These are phyloP conservation scores for Boletus subcaerulescens DNA, from an alignment of 768 basidiomycete species.

Conservation along the genomic window DNA sequence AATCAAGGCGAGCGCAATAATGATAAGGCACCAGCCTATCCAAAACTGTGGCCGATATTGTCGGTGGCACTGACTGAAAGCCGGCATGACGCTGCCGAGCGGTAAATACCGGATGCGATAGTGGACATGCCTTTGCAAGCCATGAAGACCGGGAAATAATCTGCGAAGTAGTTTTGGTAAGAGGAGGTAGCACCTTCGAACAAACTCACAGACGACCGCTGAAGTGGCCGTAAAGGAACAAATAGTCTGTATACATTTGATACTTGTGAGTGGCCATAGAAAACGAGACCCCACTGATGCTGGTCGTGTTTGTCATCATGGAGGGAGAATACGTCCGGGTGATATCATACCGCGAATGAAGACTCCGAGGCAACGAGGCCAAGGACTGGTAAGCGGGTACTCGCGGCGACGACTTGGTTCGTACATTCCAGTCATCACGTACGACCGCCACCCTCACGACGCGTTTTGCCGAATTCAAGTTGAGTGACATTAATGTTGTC, in stretches of 20 bases:
- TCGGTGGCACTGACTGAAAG: constrained; percentile 25
- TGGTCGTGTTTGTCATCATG: too few species aligned
- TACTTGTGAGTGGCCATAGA: background rate
- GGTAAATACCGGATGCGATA: constrained; percentile 27
- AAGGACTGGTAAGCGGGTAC: too few species aligned
- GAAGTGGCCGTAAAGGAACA: background rate
- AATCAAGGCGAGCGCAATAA: constrained; percentile 37
- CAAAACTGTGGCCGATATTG: constrained; percentile 34
- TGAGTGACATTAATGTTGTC: too few species aligned
- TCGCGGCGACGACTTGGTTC: too few species aligned
- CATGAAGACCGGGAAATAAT: constrained; percentile 38
- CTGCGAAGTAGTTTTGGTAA: constrained; percentile 22
- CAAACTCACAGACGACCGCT: constrained; percentile 21
- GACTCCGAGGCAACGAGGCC: too few species aligned
- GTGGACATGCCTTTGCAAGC: constrained; percentile 37
- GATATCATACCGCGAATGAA: too few species aligned
- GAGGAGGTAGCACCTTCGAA: background rate
- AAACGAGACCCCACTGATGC: too few species aligned
- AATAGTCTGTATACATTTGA: background rate
- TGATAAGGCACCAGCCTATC: constrained; percentile 31
- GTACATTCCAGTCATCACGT: too few species aligned
- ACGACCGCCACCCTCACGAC: too few species aligned
- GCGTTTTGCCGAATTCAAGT: too few species aligned
- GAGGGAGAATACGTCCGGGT: too few species aligned
- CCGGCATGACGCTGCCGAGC: constrained; percentile 18